These are phyloP conservation scores for Spizellomyces punctatus DNA, from an alignment of 192 early-diverging fungal species.

Conservation along the genomic window DNA sequence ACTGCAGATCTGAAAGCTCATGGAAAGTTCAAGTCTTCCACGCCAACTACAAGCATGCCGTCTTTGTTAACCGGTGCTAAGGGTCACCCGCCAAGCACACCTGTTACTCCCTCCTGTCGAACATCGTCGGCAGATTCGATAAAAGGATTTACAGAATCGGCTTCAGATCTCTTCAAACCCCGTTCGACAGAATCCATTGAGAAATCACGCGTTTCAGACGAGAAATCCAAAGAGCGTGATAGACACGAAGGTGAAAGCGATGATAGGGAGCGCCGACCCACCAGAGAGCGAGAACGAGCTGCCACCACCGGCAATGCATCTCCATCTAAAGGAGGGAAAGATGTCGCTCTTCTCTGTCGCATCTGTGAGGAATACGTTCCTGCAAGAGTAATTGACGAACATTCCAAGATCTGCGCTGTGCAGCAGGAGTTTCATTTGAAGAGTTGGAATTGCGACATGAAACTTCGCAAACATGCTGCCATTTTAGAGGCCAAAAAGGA, in stretches of 20 bases:
- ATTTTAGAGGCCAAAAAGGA: conserved; percentile 50
- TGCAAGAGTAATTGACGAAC: conserved; percentile 66
- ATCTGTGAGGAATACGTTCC: conserved; percentile 84
- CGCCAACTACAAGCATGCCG: too few species aligned
- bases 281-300: too few species aligned
- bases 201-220: too few species aligned
- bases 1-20: neutral
- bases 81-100: too few species aligned
- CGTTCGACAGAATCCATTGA: conserved; percentile 5
- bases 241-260: too few species aligned
- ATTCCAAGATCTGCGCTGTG: conserved; percentile 78
- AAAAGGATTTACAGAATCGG: conserved; percentile 1
- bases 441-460: conserved; percentile 58
- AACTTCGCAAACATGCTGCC: conserved; percentile 61
- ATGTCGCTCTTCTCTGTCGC: conserved; percentile 65
- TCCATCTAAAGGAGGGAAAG: neutral
- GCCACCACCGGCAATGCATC: neutral
- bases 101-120: too few species aligned
- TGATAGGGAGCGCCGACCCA: too few species aligned
- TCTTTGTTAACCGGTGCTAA: too few species aligned
- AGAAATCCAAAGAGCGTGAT: too few species aligned
- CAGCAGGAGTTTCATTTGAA: conserved; percentile 62
- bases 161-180: conserved; percentile 7
- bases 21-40: too few species aligned
- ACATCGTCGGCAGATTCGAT: neutral